Conservation (phyloP, 305 asterid genomes). For the Salvia sclarea region DNA sequence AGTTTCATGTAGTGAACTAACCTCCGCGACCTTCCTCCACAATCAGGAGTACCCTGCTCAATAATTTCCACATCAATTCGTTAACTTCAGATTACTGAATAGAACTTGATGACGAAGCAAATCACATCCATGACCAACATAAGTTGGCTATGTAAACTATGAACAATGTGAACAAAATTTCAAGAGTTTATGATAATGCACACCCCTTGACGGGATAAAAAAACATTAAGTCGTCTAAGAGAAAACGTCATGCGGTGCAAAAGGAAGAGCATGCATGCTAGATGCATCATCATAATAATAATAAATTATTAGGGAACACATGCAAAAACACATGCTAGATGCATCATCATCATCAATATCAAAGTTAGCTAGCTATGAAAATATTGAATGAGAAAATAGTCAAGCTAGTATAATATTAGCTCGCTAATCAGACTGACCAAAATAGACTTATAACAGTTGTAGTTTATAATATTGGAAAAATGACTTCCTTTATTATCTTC, state of each 20-base stretch:
- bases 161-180: constrained; percentile 5
- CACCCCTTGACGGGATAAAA: background rate
- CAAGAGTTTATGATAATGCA: background rate
- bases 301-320: background rate
- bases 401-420: background rate
- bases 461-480: constrained; percentile 8
- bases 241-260: background rate
- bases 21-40: constrained; percentile 47
- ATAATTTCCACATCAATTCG: constrained; percentile 26
- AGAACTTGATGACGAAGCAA: constrained; percentile 12
- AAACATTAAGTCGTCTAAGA: background rate
- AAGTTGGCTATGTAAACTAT: background rate
- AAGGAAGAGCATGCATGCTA: constrained; percentile 16
- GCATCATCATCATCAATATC: no score
- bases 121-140: constrained; percentile 23
- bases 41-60: constrained; percentile 55
- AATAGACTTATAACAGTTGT: background rate
- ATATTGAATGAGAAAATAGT: no score
- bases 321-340: no score
- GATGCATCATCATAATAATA: background rate
- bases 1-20: constrained; percentile 39
- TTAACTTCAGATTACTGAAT: constrained; percentile 22
- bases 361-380: constrained; percentile 11
- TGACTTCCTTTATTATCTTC: background rate
- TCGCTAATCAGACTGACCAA: background rate